Percentiles rank a stretch among this genome's conserved stretches.
Evolutionary conservation across 345 rosid species (phyloP).

Genomic region (Populus euphratica): DNA sequence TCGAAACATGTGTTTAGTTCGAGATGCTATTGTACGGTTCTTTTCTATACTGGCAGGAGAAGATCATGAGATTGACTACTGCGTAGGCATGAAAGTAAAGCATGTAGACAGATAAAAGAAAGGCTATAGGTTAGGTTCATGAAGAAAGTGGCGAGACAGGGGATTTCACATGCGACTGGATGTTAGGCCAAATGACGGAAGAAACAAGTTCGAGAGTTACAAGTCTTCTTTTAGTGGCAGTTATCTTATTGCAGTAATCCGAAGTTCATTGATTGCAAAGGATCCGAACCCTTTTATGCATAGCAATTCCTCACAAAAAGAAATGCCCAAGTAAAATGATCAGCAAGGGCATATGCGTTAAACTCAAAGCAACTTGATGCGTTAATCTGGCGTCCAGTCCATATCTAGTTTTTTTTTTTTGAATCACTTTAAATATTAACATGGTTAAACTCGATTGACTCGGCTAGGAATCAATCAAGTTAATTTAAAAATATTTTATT

Average conservation of each 20-base stretch:
- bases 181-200: neutral
- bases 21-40: too few species aligned
- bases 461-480: accelerated
- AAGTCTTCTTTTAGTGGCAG: neutral
- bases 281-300: neutral
- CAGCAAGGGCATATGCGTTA: too few species aligned
- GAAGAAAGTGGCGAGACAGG: neutral
- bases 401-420: too few species aligned
- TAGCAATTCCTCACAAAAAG: neutral
- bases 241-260: conserved; percentile 5
- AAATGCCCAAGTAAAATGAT: too few species aligned
- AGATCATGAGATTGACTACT: neutral
- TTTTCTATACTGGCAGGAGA: neutral
- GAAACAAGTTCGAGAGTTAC: too few species aligned
- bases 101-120: neutral
- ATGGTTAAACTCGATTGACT: too few species aligned
- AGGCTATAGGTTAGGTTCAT: too few species aligned
- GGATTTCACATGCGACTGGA: neutral
- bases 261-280: conserved; percentile 3
- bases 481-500: too few species aligned
- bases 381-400: accelerated
- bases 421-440: too few species aligned
- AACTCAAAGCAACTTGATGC: too few species aligned
- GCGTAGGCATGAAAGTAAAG: neutral
- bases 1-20: neutral